Evolutionary conservation across 441 rosid genomes (phyloP).

Genomic region (Corymbia citriodora): DNA sequence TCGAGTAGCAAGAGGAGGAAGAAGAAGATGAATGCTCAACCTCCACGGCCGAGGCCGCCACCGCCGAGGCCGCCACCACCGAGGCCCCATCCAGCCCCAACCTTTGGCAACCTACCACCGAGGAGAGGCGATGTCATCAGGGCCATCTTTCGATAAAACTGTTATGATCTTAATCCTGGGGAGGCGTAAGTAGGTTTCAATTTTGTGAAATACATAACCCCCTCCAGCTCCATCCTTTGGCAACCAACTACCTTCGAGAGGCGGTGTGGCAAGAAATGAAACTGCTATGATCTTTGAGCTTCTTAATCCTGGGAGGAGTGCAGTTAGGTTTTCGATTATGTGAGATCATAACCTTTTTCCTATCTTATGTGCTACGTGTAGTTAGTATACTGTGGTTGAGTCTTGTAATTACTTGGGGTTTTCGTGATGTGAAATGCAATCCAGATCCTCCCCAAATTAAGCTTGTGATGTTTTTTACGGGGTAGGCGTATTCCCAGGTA

Average conservation of each 20-base stretch:
- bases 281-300: neutral
- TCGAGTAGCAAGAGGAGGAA: neutral
- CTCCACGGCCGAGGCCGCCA: too few species aligned
- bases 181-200: neutral
- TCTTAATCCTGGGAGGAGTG: neutral
- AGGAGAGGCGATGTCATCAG: neutral
- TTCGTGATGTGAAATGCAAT: neutral
- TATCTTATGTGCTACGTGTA: neutral
- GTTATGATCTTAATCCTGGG: neutral
- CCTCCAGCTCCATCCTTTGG: neutral
- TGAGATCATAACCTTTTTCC: neutral
- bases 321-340: neutral
- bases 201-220: neutral
- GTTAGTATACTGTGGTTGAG: neutral
- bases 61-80: neutral
- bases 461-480: neutral
- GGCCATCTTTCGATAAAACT: neutral
- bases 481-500: neutral
- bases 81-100: neutral
- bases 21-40: neutral
- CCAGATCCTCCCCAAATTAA: neutral
- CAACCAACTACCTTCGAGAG: neutral
- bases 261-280: neutral
- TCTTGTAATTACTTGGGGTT: neutral
- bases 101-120: neutral